phyloP scores from a whole-genome alignment of 2,329 filamentous ascomycete genomes.

The Trichoderma simmonsii region DNA sequence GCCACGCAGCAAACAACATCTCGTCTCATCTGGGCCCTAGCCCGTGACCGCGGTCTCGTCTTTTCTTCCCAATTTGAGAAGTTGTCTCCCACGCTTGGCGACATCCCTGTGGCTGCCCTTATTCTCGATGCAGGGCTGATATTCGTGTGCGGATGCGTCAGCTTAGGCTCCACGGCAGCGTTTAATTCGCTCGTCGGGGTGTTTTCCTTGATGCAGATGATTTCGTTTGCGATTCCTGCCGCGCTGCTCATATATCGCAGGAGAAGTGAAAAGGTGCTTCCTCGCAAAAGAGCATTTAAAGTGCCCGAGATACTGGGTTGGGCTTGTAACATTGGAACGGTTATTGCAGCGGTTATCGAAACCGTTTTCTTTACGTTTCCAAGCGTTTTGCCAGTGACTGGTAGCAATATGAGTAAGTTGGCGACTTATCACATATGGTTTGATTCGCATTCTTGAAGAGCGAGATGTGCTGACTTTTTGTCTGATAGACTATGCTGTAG shows the following conservation, averaged over 20 bases:
- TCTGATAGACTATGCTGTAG: slow-evolving; percentile 3
- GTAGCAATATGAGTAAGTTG: slow-evolving; percentile 16
- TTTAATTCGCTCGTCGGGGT: slow-evolving; percentile 11
- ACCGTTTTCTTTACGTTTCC: slow-evolving; percentile 17
- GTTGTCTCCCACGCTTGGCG: neutral
- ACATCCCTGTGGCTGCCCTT: slow-evolving; percentile 6
- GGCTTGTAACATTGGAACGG: slow-evolving; percentile 15
- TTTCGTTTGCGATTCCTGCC: slow-evolving; percentile 13
- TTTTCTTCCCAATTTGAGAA: slow-evolving; percentile 4
- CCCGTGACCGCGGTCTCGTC: slow-evolving; percentile 21
- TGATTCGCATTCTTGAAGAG: neutral
- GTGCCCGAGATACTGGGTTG: slow-evolving; percentile 14
- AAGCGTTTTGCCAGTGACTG: slow-evolving; percentile 3
- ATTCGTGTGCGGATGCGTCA: slow-evolving; percentile 13
- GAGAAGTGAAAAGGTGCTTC: neutral
- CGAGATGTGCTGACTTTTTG: neutral
- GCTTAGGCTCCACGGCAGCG: slow-evolving; percentile 8
- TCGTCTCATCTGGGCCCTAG: slow-evolving; percentile 22
- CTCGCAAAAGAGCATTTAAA: slow-evolving; percentile 7
- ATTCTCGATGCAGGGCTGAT: slow-evolving; percentile 7
- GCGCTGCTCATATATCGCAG: slow-evolving; percentile 8
- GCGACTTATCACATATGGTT: neutral
- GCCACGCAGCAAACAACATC: slow-evolving; percentile 23
- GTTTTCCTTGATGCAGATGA: slow-evolving; percentile 9
- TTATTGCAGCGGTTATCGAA: slow-evolving; percentile 9